Evolutionary conservation across 2,329 filamentous ascomycete genomes (phyloP), one percentile per base, ranked within the genome.

Genomic region (Sphaerostilbella broomeana): DNA sequence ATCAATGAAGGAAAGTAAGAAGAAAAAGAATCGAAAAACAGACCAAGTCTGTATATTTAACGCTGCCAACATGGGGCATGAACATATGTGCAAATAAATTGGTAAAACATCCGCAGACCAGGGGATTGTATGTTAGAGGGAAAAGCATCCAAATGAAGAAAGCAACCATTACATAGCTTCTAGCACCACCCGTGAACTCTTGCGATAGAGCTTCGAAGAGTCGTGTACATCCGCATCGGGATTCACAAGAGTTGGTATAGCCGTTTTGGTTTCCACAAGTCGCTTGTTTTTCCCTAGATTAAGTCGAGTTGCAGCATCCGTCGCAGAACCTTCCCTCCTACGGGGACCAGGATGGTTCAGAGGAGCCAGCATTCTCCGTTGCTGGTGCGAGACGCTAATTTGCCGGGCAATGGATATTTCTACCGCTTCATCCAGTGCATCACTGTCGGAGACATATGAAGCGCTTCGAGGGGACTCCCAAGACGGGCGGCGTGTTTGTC

Each of bases 401-500:
- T 84, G 79, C 2, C 81, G 68, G 0, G 79, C 79, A 48, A 84
- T 83, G 2, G 78, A 82, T 31, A 81, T 68, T 56, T 82, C 74
- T 4, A 80, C 77, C 2, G 78, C 75, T 29, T 69, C 69, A 22
- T 42, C 30, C 11, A 74, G 57, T 6, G 62, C 65, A 16, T 52
- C n/a, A n/a, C n/a, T n/a, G n/a, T n/a, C n/a, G n/a, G n/a, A n/a
- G n/a, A n/a, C n/a, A n/a, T n/a, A n/a, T n/a, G n/a, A n/a, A n/a
- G n/a, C n/a, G n/a, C n/a, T n/a, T n/a, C n/a, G n/a, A n/a, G n/a
- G n/a, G n/a, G n/a, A n/a, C n/a, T n/a, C n/a, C n/a, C n/a, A n/a
- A n/a, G n/a, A n/a, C n/a, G n/a, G n/a, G n/a, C n/a, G n/a, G n/a
- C n/a, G n/a, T n/a, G n/a, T n/a, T n/a, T n/a, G n/a, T n/a, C n/a